Evolutionary conservation across 2,329 filamentous ascomycete species (phyloP).

Genomic region (Cercospora zeae-maydis): DNA sequence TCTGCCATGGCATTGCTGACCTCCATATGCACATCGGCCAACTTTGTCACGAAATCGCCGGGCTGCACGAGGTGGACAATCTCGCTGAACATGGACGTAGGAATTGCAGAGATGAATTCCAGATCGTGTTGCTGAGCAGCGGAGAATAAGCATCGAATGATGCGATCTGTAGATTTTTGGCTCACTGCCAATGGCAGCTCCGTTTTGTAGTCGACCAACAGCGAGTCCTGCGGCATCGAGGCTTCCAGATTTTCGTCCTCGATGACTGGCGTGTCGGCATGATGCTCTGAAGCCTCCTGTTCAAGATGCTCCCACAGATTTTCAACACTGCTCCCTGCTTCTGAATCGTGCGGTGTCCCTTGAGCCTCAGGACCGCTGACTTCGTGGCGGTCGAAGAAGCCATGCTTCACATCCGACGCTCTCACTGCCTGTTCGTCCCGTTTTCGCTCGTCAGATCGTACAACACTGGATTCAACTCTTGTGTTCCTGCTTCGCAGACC

Average conservation of each 20-base stretch:
- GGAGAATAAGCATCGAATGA: conserved; percentile 29
- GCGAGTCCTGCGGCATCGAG: conserved; percentile 9
- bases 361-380: background rate
- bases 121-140: conserved; percentile 27
- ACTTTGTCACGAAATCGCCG: conserved; percentile 46
- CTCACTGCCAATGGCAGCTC: conserved; percentile 26
- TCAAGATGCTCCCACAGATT: conserved; percentile 24
- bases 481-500: background rate
- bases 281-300: background rate
- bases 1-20: conserved; percentile 50
- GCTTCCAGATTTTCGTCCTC: conserved; percentile 1
- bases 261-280: background rate
- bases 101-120: conserved; percentile 41
- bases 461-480: background rate
- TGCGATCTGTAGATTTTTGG: conserved; percentile 23
- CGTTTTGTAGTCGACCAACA: conserved; percentile 28
- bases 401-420: background rate
- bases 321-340: background rate
- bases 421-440: background rate
- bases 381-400: conserved; percentile 9
- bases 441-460: background rate
- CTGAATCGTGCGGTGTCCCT: background rate
- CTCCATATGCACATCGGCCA: conserved; percentile 47
- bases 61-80: conserved; percentile 63
- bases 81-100: conserved; percentile 59